Conservation (phyloP, 768 basidiomycete genomes). For the Cystofilobasidium ferigula region DNA sequence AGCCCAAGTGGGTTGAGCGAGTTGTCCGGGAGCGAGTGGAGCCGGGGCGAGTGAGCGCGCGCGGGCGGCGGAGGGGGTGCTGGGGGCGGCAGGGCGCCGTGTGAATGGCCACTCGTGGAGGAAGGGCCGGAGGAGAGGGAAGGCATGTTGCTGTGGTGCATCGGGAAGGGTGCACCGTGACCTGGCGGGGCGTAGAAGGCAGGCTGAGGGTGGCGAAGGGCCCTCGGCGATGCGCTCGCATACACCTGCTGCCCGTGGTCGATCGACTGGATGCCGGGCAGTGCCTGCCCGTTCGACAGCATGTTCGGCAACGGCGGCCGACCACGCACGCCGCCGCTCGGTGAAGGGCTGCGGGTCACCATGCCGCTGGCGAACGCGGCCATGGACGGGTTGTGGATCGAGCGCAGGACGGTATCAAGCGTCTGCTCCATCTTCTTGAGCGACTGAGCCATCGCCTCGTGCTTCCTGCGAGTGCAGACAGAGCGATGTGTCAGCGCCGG, state of each 20-base stretch:
- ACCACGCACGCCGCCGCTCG: constrained; percentile 34
- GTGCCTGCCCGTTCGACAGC: neutral
- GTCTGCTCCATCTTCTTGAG: constrained; percentile 84
- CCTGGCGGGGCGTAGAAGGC: too few species aligned
- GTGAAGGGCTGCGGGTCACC: constrained; percentile 71
- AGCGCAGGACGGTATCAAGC: constrained; percentile 54
- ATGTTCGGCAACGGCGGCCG: neutral
- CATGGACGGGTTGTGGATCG: constrained; percentile 66
- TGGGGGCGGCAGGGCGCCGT: neutral
- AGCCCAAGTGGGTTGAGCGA: constrained; percentile 82
- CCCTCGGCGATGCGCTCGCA: too few species aligned
- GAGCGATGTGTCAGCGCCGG: neutral
- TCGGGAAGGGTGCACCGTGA: too few species aligned
- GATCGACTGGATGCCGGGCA: neutral
- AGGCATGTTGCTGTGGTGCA: too few species aligned
- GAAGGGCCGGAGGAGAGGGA: neutral
- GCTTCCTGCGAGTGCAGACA: constrained; percentile 24
- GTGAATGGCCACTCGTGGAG: neutral
- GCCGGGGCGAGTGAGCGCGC: constrained; percentile 60
- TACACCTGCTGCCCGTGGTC: too few species aligned
- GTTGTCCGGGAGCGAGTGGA: constrained; percentile 86
- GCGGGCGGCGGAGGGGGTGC: constrained; percentile 21
- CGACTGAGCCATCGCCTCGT: constrained; percentile 41
- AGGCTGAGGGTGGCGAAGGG: too few species aligned
- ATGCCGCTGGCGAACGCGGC: constrained; percentile 55